Evolutionary conservation across 202 grass and related monocot species (phyloP).

Genomic region (Musa balbisiana): DNA sequence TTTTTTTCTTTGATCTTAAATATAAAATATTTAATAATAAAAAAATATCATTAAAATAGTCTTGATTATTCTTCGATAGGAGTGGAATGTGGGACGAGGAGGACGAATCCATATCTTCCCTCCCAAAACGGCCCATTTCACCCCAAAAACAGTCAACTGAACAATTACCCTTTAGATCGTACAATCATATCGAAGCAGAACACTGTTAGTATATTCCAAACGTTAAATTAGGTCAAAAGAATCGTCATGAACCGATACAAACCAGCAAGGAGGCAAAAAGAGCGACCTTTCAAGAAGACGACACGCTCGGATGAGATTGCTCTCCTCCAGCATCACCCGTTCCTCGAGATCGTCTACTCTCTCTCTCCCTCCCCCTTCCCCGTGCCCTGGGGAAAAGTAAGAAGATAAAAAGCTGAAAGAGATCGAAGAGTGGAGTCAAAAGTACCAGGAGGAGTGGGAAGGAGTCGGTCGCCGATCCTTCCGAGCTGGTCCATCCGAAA

Average conservation of each 20-base stretch:
- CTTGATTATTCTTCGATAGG: too few species aligned
- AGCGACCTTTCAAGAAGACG: not conserved
- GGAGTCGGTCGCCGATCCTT: not conserved
- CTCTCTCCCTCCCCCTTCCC: not conserved
- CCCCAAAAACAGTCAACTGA: too few species aligned
- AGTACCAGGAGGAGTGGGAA: not conserved
- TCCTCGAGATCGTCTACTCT: not conserved
- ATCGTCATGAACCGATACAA: not conserved
- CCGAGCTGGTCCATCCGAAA: not conserved
- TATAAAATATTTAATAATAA: too few species aligned
- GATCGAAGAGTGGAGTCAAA: constrained; percentile 1
- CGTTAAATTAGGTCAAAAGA: not conserved
- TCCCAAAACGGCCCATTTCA: too few species aligned
- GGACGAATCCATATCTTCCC: too few species aligned
- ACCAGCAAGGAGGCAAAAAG: not conserved
- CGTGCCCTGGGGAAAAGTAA: too few species aligned
- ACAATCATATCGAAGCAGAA: too few species aligned
- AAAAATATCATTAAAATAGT: too few species aligned
- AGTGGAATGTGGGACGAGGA: too few species aligned
- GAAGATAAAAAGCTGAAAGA: not conserved
- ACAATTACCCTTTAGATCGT: too few species aligned
- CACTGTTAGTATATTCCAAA: too few species aligned
- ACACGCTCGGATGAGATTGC: not conserved
- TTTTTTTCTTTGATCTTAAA: too few species aligned
- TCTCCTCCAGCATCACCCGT: not conserved